These are phyloP conservation scores for Neurospora pannonica DNA, from an alignment of 495 filamentous ascomycete genomes.

Conservation along the genomic window DNA sequence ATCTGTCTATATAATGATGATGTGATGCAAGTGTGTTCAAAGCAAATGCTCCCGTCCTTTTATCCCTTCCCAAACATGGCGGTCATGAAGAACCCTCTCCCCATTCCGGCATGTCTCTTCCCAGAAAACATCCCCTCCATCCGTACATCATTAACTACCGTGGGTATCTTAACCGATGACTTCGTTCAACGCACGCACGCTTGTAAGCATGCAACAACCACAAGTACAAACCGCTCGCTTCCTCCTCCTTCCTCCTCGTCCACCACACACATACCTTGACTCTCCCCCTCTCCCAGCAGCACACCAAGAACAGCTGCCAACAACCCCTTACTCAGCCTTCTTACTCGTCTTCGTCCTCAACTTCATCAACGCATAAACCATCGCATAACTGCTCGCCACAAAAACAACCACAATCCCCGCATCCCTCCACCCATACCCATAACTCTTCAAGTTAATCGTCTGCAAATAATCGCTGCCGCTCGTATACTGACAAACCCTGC, in stretches of 20 bases:
- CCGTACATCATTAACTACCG: not conserved
- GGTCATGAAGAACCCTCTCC: too few species aligned
- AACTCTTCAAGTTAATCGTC: constrained; percentile 22
- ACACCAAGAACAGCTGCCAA: not conserved
- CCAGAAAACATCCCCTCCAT: not conserved
- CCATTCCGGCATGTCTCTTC: not conserved
- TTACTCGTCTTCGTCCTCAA: constrained; percentile 21
- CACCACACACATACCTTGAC: not conserved
- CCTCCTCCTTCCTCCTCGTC: not conserved
- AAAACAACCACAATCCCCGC: constrained; percentile 40
- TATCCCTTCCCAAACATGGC: not conserved
- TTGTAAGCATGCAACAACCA: too few species aligned
- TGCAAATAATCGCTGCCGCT: constrained; percentile 46
- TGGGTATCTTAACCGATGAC: not conserved
- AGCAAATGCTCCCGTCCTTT: not conserved
- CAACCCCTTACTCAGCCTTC: constrained; percentile 17
- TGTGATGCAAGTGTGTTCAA: not conserved
- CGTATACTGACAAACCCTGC: constrained; percentile 53
- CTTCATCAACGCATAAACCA: constrained; percentile 24
- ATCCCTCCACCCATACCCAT: constrained; percentile 51
- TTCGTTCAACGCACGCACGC: not conserved
- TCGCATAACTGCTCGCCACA: constrained; percentile 19
- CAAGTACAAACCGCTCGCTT: not conserved
- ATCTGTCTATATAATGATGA: not conserved
- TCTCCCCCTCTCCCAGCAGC: not conserved